Percentiles rank a stretch among this genome's conserved stretches.
phyloP scores from a whole-genome alignment of 129 eudicot genomes.

The Flaveria brownii region DNA sequence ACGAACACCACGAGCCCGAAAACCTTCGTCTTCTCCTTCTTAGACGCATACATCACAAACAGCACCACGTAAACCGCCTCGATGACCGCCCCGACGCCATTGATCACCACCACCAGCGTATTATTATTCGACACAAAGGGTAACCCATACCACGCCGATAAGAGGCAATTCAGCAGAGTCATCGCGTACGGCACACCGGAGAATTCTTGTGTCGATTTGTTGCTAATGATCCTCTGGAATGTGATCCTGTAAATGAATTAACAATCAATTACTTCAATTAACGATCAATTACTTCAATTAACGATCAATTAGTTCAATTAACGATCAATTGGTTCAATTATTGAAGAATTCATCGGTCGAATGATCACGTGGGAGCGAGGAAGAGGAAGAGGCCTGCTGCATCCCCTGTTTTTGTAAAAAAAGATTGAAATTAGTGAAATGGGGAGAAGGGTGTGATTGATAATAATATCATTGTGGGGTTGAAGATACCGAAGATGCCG shows the following conservation, averaged over 20 bases:
- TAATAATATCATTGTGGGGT: no score
- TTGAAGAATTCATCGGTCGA: neutral
- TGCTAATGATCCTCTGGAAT: conserved; percentile 60
- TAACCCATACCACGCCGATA: conserved; percentile 89
- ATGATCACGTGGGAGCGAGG: conserved; percentile 67
- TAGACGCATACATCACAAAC: conserved; percentile 59
- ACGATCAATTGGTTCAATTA: no score
- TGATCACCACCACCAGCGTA: conserved; percentile 61
- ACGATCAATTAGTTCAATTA: no score
- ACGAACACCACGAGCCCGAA: conserved; percentile 43
- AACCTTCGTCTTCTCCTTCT: conserved; percentile 69
- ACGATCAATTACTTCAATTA: neutral
- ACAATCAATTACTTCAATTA: neutral
- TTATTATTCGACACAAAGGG: conserved; percentile 86
- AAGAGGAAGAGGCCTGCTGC: conserved; percentile 79
- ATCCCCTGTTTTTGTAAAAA: conserved; percentile 41
- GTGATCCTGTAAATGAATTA: conserved; percentile 52
- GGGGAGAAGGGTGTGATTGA: neutral
- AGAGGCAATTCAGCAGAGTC: conserved; percentile 86
- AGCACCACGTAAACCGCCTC: conserved; percentile 69
- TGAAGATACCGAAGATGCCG: conserved; percentile 53
- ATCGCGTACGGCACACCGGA: conserved; percentile 86
- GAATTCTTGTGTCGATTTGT: conserved; percentile 73
- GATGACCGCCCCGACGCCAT: conserved; percentile 73
- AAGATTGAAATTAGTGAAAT: neutral